Evolutionary conservation across 2,329 filamentous ascomycete species (phyloP).

Genomic region (Byssochlamys sp.): DNA sequence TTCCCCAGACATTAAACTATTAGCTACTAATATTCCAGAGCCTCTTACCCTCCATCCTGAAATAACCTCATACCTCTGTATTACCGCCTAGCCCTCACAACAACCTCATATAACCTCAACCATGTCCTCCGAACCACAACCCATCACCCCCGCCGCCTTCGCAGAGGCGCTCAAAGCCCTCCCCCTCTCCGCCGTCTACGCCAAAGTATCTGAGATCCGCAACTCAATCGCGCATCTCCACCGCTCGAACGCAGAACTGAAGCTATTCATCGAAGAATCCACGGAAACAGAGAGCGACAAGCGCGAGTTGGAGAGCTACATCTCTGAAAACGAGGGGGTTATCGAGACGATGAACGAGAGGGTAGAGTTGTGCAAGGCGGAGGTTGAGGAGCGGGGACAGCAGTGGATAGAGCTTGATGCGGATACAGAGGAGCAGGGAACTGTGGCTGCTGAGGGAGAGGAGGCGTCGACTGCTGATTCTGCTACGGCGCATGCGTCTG

Average conservation of each 20-base stretch:
- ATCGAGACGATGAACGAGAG: slow-evolving; percentile 48
- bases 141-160: slow-evolving; percentile 44
- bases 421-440: slow-evolving; percentile 25
- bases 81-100: neutral
- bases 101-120: neutral
- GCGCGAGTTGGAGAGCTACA: slow-evolving; percentile 26
- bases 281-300: slow-evolving; percentile 43
- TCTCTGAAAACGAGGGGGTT: slow-evolving; percentile 50
- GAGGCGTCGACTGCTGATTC: neutral
- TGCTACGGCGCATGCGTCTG: slow-evolving; percentile 4
- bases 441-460: slow-evolving; percentile 1
- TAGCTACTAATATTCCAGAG: neutral
- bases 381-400: slow-evolving; percentile 47
- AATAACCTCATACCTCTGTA: neutral
- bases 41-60: neutral
- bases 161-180: slow-evolving; percentile 49
- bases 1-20: neutral
- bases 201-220: slow-evolving; percentile 51
- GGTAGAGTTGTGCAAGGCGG: slow-evolving; percentile 41
- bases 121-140: slow-evolving; percentile 43
- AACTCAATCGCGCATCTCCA: slow-evolving; percentile 53
- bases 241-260: slow-evolving; percentile 48
- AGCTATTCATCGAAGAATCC: slow-evolving; percentile 42
- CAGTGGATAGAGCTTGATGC: slow-evolving; percentile 35
- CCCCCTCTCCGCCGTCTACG: slow-evolving; percentile 49